Evolutionary conservation across 768 basidiomycete genomes (phyloP), one percentile per base, ranked within the genome.

Genomic region (Guyanaporus albipodus): DNA sequence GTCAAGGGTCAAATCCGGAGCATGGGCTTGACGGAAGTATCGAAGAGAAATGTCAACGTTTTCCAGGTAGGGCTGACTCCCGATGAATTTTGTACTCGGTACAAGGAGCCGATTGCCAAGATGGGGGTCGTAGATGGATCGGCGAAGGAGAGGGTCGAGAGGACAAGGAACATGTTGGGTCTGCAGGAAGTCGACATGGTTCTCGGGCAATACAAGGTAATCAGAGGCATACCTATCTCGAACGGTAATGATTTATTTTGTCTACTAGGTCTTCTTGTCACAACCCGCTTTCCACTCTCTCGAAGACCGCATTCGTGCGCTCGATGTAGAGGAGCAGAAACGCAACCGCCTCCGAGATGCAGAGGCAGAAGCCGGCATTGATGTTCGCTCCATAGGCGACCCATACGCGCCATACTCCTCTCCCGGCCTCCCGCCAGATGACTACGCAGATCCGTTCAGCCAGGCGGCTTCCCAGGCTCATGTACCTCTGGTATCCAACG

Each of bases 1-100:
- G 86, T 97, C 39, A 95, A 93, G 65, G 88, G 89, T 0, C 95
- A 98, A 68, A 85, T 98, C 29, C 76, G 88, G 40, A 86, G 87
- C 46, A 60, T 85, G 21, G 90, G 92, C 0, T 58, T 98, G 56
- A 69, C 83, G 2, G 89, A 91, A 68, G 77, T 97, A 51, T 80
- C 87, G 6, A 79, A 75, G 60, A 68, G 87, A 38, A 78, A 74
- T 45, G 72, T 72, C 26, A 80, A 76, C 53, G 73, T 84, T 26
- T 93, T 86, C 52, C 87, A 94, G 69, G 91, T 86, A 32, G 82
- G 82, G 48, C 84, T 98, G 81, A 83, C 86, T 4, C 83, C 84
- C 9, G 77, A 76, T 21, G 96, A 97, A 70, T 95, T 93, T 64
- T 84, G 82, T 49, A 82, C 87, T 32, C 71, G 94, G 46, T 99